A percentile compares a stretch with the other conserved stretches of the same genome.
Evolutionary conservation across 352 stramenopile species (phyloP).

Genomic region (Phytopythium cucurbitacearum): DNA sequence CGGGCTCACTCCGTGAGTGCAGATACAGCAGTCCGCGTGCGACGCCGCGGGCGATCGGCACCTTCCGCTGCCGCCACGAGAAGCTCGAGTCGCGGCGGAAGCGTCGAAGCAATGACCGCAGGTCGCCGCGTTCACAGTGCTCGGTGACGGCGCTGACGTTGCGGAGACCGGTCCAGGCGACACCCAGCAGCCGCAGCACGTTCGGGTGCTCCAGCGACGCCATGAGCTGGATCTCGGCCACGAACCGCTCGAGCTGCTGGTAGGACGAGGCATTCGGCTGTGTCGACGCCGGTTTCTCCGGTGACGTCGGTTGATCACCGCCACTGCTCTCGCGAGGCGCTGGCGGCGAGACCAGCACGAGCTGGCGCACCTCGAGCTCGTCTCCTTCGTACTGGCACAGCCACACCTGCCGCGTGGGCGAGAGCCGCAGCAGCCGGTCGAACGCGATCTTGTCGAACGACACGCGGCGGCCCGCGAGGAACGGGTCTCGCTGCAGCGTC

Average conservation of each 20-base stretch:
- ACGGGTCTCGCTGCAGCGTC: slow-evolving; percentile 18
- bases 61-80: slow-evolving; percentile 17
- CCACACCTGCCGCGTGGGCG: slow-evolving; percentile 14
- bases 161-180: slow-evolving; percentile 34
- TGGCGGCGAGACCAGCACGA: slow-evolving; percentile 7
- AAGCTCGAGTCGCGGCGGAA: slow-evolving; percentile 14
- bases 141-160: slow-evolving; percentile 19
- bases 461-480: slow-evolving; percentile 20
- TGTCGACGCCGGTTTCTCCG: background rate
- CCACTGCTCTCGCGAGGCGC: background rate
- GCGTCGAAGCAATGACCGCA: slow-evolving; percentile 11
- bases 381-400: slow-evolving; percentile 36
- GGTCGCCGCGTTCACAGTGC: slow-evolving; percentile 12
- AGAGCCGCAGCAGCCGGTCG: slow-evolving; percentile 15
- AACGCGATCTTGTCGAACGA: slow-evolving; percentile 40
- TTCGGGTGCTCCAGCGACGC: slow-evolving; percentile 48
- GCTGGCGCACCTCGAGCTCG: slow-evolving; percentile 31
- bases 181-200: slow-evolving; percentile 55
- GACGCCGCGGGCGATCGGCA: slow-evolving; percentile 18
- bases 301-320: slow-evolving; percentile 1
- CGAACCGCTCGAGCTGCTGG: slow-evolving; percentile 29
- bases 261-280: background rate
- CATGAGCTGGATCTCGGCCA: slow-evolving; percentile 62
- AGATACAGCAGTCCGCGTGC: slow-evolving; percentile 18
- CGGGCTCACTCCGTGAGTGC: slow-evolving; percentile 10